Evolutionary conservation across 2,329 filamentous ascomycete species (phyloP), one percentile per base, ranked within the genome.

Genomic region (Venturiaceae sp.): DNA sequence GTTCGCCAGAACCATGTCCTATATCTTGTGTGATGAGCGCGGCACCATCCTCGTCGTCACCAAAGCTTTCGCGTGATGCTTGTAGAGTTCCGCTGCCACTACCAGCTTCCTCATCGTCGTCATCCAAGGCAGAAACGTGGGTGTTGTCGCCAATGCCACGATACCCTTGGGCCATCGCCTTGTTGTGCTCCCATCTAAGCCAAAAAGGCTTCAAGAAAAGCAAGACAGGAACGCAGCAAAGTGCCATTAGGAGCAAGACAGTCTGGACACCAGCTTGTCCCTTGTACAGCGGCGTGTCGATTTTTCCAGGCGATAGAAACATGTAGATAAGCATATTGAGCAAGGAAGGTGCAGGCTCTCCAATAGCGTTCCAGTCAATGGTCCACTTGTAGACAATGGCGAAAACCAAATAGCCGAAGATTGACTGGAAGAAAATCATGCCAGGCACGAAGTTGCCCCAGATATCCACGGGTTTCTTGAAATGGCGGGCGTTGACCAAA

Each of bases 241-340:
- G 79, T 3, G 94, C 95, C 63, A 97, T 73, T 30, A 96, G 80
- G 23, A 99, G 76, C 36, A 99, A 77, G 57, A 88, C 71, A 13
- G 90, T 76, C 72, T 99, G 94, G 0, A 99, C 81, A 2, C 71
- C 71, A 14, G 78, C 82, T 72, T 99, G 94, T 44, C 89, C 89
- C 23, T 77, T 71, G 71, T 96, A 99, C 5, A 99, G 80, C 55
- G 80, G 80, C 36, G 64, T 60, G 61, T 90, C 83, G 28, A 87
- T 75, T 0, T 74, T 88, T 55, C 91, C 91, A 3, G 94, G 94
- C 63, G 86, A 84, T 65, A 99, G 76, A 79, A 99, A 99, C 95
- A 99, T 99, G 82, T 96, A 96, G 68, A 99, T 99, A 68, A 99
- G 80, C 92, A 97, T 97, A 81, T 99, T 99, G 62, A 99, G 77